phyloP scores from a whole-genome alignment of 1,284 basidiomycete genomes.

The Ustilago sp. region DNA sequence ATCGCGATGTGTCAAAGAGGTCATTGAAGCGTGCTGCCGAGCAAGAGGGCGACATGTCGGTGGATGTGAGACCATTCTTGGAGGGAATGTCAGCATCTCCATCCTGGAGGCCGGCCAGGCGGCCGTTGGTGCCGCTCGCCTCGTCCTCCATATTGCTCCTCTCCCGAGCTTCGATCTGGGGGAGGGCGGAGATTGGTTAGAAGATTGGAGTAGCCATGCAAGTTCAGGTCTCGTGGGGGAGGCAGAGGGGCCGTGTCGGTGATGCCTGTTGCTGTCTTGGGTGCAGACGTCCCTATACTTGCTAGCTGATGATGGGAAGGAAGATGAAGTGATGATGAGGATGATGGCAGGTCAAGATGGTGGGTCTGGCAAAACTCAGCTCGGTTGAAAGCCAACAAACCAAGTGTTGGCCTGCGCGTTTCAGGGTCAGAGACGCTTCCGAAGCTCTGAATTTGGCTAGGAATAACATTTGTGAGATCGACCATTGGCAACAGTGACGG shows the following conservation, averaged over 20 bases:
- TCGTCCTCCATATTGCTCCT: conserved; percentile 28
- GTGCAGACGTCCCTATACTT: too few relatives aligned
- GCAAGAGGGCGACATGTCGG: conserved; percentile 39
- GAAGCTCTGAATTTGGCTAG: too few relatives aligned
- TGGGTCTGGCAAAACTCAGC: background rate
- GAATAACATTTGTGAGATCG: background rate
- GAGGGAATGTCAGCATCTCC: conserved; percentile 20
- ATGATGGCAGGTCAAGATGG: background rate
- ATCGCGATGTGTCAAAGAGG: conserved; percentile 29
- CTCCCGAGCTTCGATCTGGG: background rate
- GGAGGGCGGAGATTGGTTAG: background rate
- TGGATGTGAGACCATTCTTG: conserved; percentile 15
- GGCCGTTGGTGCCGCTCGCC: conserved; percentile 22
- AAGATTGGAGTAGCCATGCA: conserved; percentile 1
- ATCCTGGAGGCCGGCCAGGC: conserved; percentile 18
- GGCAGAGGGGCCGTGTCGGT: background rate
- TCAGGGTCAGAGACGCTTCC: background rate
- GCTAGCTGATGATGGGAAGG: background rate
- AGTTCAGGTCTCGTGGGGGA: background rate
- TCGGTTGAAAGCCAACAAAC: background rate
- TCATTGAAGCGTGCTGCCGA: conserved; percentile 31
- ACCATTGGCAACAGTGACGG: background rate
- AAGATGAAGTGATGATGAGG: background rate
- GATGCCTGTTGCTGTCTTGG: background rate
- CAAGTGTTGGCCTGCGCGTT: conserved; percentile 17